Conservation (phyloP, 2,329 filamentous ascomycete species). For the Cytospora leucostoma region DNA sequence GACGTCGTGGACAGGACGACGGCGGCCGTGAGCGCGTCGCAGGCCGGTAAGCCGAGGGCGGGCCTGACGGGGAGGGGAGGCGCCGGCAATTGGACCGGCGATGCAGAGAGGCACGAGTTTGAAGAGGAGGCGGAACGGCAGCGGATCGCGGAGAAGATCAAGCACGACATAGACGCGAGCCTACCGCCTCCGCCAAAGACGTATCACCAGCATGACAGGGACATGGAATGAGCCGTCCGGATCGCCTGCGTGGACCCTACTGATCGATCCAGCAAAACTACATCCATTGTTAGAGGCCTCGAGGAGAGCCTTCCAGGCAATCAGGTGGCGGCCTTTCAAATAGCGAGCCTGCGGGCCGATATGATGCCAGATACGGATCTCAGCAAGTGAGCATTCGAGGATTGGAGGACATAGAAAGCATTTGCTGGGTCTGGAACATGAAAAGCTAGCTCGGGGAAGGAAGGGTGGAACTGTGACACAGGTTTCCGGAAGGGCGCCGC, state of each 20-base stretch:
- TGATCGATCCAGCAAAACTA: too few species aligned
- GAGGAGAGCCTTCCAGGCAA: too few species aligned
- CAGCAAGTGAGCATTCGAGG: too few species aligned
- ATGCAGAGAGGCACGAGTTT: conserved; percentile 31
- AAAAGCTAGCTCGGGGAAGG: neutral
- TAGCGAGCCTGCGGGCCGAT: too few species aligned
- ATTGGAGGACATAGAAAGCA: neutral
- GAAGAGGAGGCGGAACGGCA: conserved; percentile 39
- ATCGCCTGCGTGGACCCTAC: neutral
- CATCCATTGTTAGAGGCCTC: too few species aligned
- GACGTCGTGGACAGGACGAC: conserved; percentile 39
- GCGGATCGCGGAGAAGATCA: conserved; percentile 46
- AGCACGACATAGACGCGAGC: conserved; percentile 50
- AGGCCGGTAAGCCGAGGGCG: conserved; percentile 29
- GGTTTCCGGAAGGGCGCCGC: neutral
- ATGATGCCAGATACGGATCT: too few species aligned
- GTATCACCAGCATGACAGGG: conserved; percentile 39
- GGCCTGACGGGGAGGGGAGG: conserved; percentile 53
- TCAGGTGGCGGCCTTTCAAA: too few species aligned
- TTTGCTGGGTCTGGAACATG: neutral
- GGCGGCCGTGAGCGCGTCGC: conserved; percentile 39
- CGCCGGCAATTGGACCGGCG: conserved; percentile 55
- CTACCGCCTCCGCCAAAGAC: conserved; percentile 50
- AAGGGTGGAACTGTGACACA: neutral
- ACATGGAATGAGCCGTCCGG: conserved; percentile 25